Evolutionary conservation across 495 filamentous ascomycete genomes (phyloP), one percentile per base, ranked within the genome.

Genomic region (Parathielavia appendiculata): DNA sequence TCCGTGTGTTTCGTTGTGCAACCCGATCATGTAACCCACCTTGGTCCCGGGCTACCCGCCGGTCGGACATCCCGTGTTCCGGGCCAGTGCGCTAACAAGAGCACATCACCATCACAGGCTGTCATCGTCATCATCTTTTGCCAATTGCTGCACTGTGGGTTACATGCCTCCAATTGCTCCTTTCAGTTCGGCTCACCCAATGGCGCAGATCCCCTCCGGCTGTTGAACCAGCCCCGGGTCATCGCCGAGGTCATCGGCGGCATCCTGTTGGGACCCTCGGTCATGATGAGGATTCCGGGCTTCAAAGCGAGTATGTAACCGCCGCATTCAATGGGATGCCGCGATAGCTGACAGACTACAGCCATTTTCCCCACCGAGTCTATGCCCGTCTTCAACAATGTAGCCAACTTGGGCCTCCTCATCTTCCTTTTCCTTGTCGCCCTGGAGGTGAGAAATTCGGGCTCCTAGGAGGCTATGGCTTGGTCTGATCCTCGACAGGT

Each of bases 241-340:
- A 98, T 98, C 64, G 90, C 93, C 43, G 93, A 97, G 80, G 90
- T 98, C 41, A 87, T 98, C 59, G 92, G 87, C 22, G 93, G 93
- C 54, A 91, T 98, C 65, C 67, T 98, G 6, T 78, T 98, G 10
- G 93, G 92, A 40, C 92, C 90, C 7, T 90, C 88, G 1, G 90
- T 95, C 19, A 80, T 95, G 79, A 88, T 89, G 61, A 84, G 85
- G 34, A 88, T 95, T 38, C 89, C 89, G 4, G 86, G 87, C 50
- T 98, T 96, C 72, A 81, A 81, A 34, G 68, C 80, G 5, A 73
- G 87, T 65, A 87, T 86, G 20, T 62, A 79, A 81, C 71, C 89
- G 19, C 23, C 16, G 34, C 13, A 45, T 54, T 16, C 4, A 16
- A 0, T 34, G 35, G n/a, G 46, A 34, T 23, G 10, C 16, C 26